Base-by-base conservation (phyloP, 1,284 basidiomycete genomes). In the Neonothopanus nambi region DNA sequence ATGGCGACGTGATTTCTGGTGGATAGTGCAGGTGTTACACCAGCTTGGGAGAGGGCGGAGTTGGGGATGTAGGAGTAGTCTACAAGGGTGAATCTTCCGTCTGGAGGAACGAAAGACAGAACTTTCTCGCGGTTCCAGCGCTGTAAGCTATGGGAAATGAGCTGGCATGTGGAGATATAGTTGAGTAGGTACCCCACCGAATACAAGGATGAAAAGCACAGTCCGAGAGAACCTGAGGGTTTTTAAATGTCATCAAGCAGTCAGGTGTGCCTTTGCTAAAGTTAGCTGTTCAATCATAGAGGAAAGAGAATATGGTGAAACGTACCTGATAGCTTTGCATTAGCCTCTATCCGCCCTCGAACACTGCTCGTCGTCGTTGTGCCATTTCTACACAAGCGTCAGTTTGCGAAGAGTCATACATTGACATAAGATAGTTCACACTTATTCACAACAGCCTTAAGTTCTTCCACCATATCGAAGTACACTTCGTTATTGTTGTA, bases 401-500 rank as follows among this genome's bases (percentile, higher is more conserved):
- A 42, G 15, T 21, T 54, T 36, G 46, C 5, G 24, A 12, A 36
- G 5, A 38, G 36, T n/a, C 20, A 4, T 39, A 5, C 6, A 49
- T 8, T 36, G 24, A 38, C 18, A 42, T 41, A 28, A 40, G 20
- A 41, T 18, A 54, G 84, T 58, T 64, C 54, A 49, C 52, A 91
- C 87, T 86, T 88, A 67, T 92, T 93, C 24, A 97, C 84, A 43
- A 95, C 83, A 2, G 90, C 89, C 58, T 85, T 86, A 52, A 98
- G 76, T 50, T 88, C 84, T 69, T 98, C 95, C 3, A 84, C 79
- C 55, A 97, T 81, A 66, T 98, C 95, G 66, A 98, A 93, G 68
- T 93, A 94, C 30, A 98, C 89, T 70, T 98, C 95, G 67, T 98
- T 97, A 69, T 84, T 90, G 37, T 88, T 84, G 67, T 98, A 91